A percentile compares a stretch with the other conserved stretches of the same genome.
Conservation (phyloP, 108 stramenopile genomes). For the Aurantiochytrium sp. region DNA sequence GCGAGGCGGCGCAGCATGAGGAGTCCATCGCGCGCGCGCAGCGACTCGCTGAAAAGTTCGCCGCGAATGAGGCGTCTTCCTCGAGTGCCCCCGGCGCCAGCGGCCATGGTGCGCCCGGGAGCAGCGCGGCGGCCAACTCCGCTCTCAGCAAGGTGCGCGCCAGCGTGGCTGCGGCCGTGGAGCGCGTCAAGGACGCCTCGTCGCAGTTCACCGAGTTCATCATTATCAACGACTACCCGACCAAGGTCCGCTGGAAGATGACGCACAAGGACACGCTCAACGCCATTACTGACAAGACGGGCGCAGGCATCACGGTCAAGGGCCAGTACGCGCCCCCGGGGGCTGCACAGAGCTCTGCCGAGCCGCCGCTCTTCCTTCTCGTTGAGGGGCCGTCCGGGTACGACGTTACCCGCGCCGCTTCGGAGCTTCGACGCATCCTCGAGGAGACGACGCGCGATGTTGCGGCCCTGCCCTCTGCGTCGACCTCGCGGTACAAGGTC, state of each 20-base stretch:
- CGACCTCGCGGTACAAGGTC: background rate
- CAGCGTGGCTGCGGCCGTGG: background rate
- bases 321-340: conserved; percentile 72
- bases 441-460: conserved; percentile 73
- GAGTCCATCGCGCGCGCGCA: background rate
- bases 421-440: conserved; percentile 77
- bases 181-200: background rate
- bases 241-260: conserved; percentile 78
- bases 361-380: conserved; percentile 73
- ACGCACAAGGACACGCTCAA: conserved; percentile 78
- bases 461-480: background rate
- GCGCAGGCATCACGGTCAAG: conserved; percentile 79
- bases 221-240: conserved; percentile 87
- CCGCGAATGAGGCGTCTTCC: background rate
- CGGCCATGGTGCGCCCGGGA: too few relatives aligned
- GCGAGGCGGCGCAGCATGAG: too few relatives aligned
- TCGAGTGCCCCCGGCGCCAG: too few relatives aligned
- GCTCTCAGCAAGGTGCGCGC: background rate
- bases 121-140: background rate
- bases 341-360: conserved; percentile 55
- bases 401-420: conserved; percentile 67
- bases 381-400: conserved; percentile 74
- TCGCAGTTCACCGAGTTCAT: conserved; percentile 37
- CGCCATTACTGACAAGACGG: conserved; percentile 81
- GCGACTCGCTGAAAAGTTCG: background rate